A percentile compares a stretch with the other conserved stretches of the same genome.
Conservation (phyloP, 2,329 filamentous ascomycete genomes). For the Hypoxylon sp. region DNA sequence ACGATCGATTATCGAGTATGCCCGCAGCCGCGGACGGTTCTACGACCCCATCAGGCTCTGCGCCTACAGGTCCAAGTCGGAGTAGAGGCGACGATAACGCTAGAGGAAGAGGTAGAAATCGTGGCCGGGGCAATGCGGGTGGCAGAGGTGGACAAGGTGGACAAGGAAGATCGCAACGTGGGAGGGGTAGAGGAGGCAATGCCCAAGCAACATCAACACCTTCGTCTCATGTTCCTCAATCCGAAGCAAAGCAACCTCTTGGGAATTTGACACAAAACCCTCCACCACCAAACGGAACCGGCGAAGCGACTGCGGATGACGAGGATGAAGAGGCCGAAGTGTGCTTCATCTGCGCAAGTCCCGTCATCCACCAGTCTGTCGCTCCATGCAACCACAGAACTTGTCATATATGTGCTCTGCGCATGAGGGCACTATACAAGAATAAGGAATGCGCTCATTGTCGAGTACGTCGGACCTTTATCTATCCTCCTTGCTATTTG, state of each 20-base stretch:
- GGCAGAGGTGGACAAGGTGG: conserved; percentile 50
- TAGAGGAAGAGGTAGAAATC: conserved; percentile 54
- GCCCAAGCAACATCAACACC: conserved; percentile 3
- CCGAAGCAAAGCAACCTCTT: conserved; percentile 23
- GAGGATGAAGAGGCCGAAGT: conserved; percentile 76
- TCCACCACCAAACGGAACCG: conserved; percentile 18
- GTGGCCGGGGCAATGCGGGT: conserved; percentile 45
- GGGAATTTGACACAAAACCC: conserved; percentile 7
- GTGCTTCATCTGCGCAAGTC: conserved; percentile 97
- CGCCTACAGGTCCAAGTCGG: conserved; percentile 37
- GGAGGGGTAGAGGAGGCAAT: conserved; percentile 47
- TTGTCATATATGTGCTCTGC: conserved; percentile 93
- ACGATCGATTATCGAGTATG: conserved; percentile 20
- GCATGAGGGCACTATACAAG: conserved; percentile 94
- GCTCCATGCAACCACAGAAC: conserved; percentile 96
- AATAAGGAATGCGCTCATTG: conserved; percentile 97
- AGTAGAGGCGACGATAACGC: conserved; percentile 45
- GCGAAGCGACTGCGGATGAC: conserved; percentile 51
- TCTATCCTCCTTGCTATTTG: not conserved
- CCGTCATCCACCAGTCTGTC: conserved; percentile 85
- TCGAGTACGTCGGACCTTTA: conserved; percentile 65
- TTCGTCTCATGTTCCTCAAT: conserved; percentile 13
- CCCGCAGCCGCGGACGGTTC: conserved; percentile 15
- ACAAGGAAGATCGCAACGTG: conserved; percentile 47
- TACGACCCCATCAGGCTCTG: conserved; percentile 8